Percentiles rank a stretch among this genome's conserved stretches.
Conservation (phyloP, 345 rosid species). For the Diplotaxis tenuifolia region DNA sequence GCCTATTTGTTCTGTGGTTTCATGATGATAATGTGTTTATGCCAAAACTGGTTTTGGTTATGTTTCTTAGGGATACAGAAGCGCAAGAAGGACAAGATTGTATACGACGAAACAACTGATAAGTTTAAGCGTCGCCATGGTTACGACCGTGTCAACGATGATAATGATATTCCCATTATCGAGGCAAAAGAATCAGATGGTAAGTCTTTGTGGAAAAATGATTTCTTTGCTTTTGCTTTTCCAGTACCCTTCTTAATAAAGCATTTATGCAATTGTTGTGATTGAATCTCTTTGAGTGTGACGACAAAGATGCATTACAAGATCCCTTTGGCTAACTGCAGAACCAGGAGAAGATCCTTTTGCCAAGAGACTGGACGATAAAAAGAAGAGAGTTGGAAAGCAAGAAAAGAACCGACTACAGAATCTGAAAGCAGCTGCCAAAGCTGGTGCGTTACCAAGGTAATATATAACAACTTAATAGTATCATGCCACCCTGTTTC, state of each 20-base stretch:
- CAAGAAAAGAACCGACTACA: slow-evolving; percentile 66
- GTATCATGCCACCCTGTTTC: no score
- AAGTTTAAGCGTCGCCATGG: slow-evolving; percentile 88
- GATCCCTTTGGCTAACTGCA: slow-evolving; percentile 35
- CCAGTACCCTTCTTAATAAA: neutral
- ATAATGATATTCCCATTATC: slow-evolving; percentile 75
- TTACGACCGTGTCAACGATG: slow-evolving; percentile 90
- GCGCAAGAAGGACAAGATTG: slow-evolving; percentile 76
- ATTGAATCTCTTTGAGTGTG: neutral
- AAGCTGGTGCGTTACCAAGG: slow-evolving; percentile 90
- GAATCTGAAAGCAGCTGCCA: slow-evolving; percentile 74
- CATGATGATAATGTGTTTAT: neutral
- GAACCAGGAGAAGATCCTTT: slow-evolving; percentile 88
- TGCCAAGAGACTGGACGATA: slow-evolving; percentile 72
- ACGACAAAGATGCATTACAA: slow-evolving; percentile 4
- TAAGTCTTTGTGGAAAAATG: slow-evolving; percentile 24
- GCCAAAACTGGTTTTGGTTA: neutral
- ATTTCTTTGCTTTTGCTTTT: neutral
- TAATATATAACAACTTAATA: slow-evolving; percentile 24
- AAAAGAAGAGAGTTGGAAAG: slow-evolving; percentile 72
- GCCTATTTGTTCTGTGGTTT: neutral
- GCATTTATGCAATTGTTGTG: neutral
- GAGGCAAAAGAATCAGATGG: slow-evolving; percentile 90
- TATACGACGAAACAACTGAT: slow-evolving; percentile 82
- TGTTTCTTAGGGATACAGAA: slow-evolving; percentile 73